Percentiles rank a stretch among this genome's conserved stretches.
Evolutionary conservation across 1,284 basidiomycete genomes (phyloP).

Genomic region (Pterulicium gracile): DNA sequence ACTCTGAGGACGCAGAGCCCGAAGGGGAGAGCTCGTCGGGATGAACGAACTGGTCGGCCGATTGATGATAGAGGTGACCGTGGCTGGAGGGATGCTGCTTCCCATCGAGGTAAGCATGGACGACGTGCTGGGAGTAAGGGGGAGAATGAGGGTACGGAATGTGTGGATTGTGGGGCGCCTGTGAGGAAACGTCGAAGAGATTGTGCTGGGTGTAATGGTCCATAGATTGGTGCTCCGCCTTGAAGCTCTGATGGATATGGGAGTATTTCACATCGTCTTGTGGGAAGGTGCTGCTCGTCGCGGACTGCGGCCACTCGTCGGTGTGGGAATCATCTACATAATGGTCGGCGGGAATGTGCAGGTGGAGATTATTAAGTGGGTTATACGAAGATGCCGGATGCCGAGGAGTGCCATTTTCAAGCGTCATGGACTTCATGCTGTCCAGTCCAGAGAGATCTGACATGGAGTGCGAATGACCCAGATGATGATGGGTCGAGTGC

Average conservation of each 20-base stretch:
- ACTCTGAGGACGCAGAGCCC: neutral
- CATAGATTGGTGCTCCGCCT: neutral
- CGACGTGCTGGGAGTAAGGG: neutral
- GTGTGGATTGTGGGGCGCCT: neutral
- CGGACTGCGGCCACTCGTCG: neutral
- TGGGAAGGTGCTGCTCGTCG: neutral
- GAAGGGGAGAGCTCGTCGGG: neutral
- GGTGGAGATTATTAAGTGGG: neutral
- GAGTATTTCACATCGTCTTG: neutral
- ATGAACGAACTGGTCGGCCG: neutral
- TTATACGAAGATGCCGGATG: neutral
- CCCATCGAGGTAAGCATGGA: neutral
- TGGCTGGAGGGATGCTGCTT: neutral
- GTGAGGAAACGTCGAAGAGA: neutral
- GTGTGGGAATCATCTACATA: neutral
- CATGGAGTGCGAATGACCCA: neutral
- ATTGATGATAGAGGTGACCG: neutral
- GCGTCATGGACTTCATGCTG: neutral
- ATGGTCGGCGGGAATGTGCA: neutral
- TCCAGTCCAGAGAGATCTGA: neutral
- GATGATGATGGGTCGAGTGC: neutral
- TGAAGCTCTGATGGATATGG: neutral
- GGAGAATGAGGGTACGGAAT: neutral
- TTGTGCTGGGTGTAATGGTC: neutral
- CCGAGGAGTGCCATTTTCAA: neutral